phyloP scores from a whole-genome alignment of 768 basidiomycete genomes.

The Tricholomella constricta region DNA sequence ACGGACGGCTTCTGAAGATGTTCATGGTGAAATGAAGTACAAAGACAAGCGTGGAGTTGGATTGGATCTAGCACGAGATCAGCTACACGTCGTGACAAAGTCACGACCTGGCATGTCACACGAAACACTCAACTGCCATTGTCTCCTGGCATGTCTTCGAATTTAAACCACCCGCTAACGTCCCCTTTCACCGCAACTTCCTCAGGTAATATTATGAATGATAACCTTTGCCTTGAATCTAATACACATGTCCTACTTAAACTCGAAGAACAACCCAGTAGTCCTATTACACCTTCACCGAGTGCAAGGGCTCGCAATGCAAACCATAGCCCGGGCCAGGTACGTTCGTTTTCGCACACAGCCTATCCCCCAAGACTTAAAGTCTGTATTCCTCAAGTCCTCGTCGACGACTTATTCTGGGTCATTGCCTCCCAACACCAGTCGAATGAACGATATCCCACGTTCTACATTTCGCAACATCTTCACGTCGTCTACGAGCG shows the following conservation, averaged over 20 bases:
- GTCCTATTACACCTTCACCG: constrained; percentile 19
- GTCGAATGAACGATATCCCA: constrained; percentile 26
- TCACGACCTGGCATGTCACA: constrained; percentile 33
- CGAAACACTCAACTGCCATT: neutral
- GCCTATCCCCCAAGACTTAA: neutral
- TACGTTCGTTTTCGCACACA: neutral
- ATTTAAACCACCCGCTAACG: constrained; percentile 10
- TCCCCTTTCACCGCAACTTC: constrained; percentile 18
- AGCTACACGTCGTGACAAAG: constrained; percentile 40
- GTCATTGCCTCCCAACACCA: constrained; percentile 15
- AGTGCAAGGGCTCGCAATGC: constrained; percentile 11
- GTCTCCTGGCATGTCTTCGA: constrained; percentile 11
- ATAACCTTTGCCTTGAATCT: neutral
- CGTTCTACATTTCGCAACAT: constrained; percentile 33
- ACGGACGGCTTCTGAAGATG: constrained; percentile 80
- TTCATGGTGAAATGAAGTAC: constrained; percentile 56
- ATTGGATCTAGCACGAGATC: constrained; percentile 12
- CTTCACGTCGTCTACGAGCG: constrained; percentile 26
- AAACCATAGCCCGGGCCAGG: constrained; percentile 8
- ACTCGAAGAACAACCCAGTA: constrained; percentile 12
- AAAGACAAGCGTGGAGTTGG: constrained; percentile 14
- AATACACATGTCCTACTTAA: neutral
- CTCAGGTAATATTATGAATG: constrained; percentile 7
- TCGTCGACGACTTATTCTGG: constrained; percentile 35
- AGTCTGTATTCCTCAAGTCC: neutral